These are phyloP conservation scores for Xylaria nigripes DNA, from an alignment of 495 filamentous ascomycete species.

Conservation along the genomic window DNA sequence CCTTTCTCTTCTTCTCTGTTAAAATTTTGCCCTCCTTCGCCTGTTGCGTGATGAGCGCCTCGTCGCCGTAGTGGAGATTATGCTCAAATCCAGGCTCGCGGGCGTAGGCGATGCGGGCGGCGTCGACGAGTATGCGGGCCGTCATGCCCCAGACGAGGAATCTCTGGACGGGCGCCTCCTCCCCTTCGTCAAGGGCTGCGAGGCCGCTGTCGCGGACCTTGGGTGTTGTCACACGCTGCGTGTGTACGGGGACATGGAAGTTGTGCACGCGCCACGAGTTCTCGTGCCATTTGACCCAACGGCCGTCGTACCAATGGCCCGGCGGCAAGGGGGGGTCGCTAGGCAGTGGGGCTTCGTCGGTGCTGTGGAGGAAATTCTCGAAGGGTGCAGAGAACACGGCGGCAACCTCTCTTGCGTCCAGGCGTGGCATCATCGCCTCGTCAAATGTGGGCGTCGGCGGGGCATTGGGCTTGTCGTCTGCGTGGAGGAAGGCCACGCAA, in stretches of 20 bases:
- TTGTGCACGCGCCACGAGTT: conserved; percentile 71
- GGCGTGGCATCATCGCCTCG: conserved; percentile 61
- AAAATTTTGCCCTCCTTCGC: conserved; percentile 52
- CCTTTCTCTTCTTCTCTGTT: conserved; percentile 44
- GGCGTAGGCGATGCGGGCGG: conserved; percentile 72
- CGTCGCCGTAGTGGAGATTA: conserved; percentile 72
- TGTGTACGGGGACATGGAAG: conserved; percentile 70
- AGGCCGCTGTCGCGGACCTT: conserved; percentile 26
- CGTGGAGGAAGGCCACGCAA: conserved; percentile 74
- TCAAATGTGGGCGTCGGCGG: conserved; percentile 47
- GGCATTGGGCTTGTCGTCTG: conserved; percentile 32
- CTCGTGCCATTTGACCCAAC: conserved; percentile 59
- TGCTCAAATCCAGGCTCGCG: conserved; percentile 77
- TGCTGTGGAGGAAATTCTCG: conserved; percentile 53
- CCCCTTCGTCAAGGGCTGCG: conserved; percentile 24
- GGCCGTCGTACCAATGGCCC: conserved; percentile 60
- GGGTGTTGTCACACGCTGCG: conserved; percentile 53
- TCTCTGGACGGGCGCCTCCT: conserved; percentile 37
- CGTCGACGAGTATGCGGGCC: conserved; percentile 77
- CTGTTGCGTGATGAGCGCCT: conserved; percentile 55
- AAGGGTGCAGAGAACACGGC: conserved; percentile 86
- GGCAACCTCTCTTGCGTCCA: conserved; percentile 81
- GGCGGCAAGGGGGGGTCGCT: conserved; percentile 33
- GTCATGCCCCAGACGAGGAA: conserved; percentile 92
- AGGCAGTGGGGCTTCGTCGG: conserved; percentile 35